These are phyloP conservation scores for Saussurea involucrata DNA, from an alignment of 129 eudicot genomes.

Conservation along the genomic window DNA sequence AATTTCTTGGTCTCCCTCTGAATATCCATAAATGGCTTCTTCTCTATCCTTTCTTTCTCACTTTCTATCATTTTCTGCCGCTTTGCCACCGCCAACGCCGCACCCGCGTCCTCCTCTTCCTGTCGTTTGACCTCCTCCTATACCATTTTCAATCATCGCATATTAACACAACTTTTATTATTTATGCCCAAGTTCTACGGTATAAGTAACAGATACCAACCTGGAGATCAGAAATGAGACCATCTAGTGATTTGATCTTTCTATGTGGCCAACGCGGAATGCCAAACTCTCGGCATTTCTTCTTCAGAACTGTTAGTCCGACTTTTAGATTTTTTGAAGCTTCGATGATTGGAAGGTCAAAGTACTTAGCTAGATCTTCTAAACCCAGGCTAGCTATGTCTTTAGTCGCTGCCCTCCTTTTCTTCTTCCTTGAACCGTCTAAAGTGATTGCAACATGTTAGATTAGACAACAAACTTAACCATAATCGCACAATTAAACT, in stretches of 20 bases:
- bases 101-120: conserved; percentile 41
- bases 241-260: conserved; percentile 57
- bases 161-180: no score
- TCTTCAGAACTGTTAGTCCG: conserved; percentile 55
- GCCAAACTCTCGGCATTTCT: conserved; percentile 62
- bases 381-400: conserved; percentile 44
- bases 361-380: conserved; percentile 52
- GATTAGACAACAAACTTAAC: conserved; percentile 9
- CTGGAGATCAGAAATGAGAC: conserved; percentile 57
- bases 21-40: conserved; percentile 50
- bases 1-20: conserved; percentile 58
- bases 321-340: conserved; percentile 51
- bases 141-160: neutral
- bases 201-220: conserved; percentile 2
- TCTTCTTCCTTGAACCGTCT: conserved; percentile 42
- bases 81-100: conserved; percentile 43
- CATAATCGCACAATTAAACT: neutral
- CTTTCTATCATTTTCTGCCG: conserved; percentile 53
- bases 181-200: neutral
- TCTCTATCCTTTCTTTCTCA: conserved; percentile 49
- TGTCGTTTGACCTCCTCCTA: conserved; percentile 45
- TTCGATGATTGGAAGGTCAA: conserved; percentile 47
- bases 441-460: conserved; percentile 4
- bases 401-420: conserved; percentile 42
- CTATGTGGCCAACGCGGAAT: conserved; percentile 69